phyloP scores from a whole-genome alignment of 768 basidiomycete species.

The Russula abietina region DNA sequence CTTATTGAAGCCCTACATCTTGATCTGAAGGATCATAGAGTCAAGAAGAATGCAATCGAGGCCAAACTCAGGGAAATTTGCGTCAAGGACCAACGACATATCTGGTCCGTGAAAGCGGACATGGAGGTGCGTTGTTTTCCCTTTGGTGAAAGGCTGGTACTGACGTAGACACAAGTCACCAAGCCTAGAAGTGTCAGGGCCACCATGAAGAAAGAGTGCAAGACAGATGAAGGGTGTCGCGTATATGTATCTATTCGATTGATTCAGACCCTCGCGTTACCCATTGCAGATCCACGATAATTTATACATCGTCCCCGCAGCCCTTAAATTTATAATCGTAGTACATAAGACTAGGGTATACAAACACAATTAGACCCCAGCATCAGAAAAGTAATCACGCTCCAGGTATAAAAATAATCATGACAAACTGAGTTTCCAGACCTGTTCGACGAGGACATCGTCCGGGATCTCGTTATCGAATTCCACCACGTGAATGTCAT shows the following conservation, averaged over 20 bases:
- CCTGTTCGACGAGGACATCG: slow-evolving; percentile 4
- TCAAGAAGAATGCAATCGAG: slow-evolving; percentile 82
- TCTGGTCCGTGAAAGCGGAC: slow-evolving; percentile 62
- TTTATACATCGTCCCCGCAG: slow-evolving; percentile 2
- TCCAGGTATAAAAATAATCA: not conserved
- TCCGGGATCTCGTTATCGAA: not conserved
- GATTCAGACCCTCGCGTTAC: not conserved
- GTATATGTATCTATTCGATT: slow-evolving; percentile 11
- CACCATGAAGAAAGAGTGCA: not conserved
- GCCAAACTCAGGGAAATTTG: slow-evolving; percentile 72
- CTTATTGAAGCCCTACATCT: slow-evolving; percentile 71
- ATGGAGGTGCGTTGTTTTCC: slow-evolving; percentile 10
- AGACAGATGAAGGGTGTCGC: not conserved
- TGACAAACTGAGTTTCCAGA: slow-evolving; percentile 20
- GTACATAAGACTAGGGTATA: slow-evolving; percentile 12
- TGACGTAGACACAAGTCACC: slow-evolving; percentile 8
- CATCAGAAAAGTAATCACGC: not conserved
- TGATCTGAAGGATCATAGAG: slow-evolving; percentile 58
- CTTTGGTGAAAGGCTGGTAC: not conserved
- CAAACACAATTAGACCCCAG: not conserved
- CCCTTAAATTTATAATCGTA: not conserved
- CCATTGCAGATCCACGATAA: not conserved
- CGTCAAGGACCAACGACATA: slow-evolving; percentile 64
- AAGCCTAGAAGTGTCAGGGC: not conserved
- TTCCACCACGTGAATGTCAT: slow-evolving; percentile 22